These are phyloP conservation scores for Adansonia grandidieri DNA, from an alignment of 441 rosid species.

Conservation along the genomic window DNA sequence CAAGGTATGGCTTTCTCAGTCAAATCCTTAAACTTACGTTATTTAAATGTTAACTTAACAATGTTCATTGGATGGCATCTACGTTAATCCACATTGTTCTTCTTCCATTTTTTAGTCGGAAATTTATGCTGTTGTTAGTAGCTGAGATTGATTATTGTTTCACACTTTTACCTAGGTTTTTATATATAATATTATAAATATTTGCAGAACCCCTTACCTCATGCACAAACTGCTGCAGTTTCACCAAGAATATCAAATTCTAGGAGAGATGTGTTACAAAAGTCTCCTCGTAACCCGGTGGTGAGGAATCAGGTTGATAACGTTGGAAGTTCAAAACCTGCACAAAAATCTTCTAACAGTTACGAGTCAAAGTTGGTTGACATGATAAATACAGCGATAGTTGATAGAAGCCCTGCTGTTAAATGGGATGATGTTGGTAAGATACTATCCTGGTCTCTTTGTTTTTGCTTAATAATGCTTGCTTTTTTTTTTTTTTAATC, in stretches of 20 bases:
- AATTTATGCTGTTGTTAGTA: slow-evolving; percentile 1
- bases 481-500: background rate
- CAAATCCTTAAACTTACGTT: background rate
- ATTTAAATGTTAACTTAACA: background rate
- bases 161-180: slow-evolving; percentile 12
- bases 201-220: slow-evolving; percentile 60
- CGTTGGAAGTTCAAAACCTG: slow-evolving; percentile 51
- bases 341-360: slow-evolving; percentile 57
- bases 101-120: background rate
- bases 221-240: slow-evolving; percentile 55
- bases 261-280: slow-evolving; percentile 43
- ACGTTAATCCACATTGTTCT: background rate
- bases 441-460: slow-evolving; percentile 26
- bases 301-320: slow-evolving; percentile 45
- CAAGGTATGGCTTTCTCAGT: slow-evolving; percentile 49
- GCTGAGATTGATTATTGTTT: slow-evolving; percentile 15
- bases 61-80: slow-evolving; percentile 2
- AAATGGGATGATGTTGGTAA: slow-evolving; percentile 98
- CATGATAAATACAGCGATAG: slow-evolving; percentile 82
- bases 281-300: slow-evolving; percentile 37
- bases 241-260: slow-evolving; percentile 47
- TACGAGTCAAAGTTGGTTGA: slow-evolving; percentile 79
- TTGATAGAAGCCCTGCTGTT: slow-evolving; percentile 92
- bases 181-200: slow-evolving; percentile 19
- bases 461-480: slow-evolving; percentile 1